Percentiles rank a stretch among this genome's conserved stretches.
phyloP scores from a whole-genome alignment of 169 alveolate genomes.

The Neospora caninum region DNA sequence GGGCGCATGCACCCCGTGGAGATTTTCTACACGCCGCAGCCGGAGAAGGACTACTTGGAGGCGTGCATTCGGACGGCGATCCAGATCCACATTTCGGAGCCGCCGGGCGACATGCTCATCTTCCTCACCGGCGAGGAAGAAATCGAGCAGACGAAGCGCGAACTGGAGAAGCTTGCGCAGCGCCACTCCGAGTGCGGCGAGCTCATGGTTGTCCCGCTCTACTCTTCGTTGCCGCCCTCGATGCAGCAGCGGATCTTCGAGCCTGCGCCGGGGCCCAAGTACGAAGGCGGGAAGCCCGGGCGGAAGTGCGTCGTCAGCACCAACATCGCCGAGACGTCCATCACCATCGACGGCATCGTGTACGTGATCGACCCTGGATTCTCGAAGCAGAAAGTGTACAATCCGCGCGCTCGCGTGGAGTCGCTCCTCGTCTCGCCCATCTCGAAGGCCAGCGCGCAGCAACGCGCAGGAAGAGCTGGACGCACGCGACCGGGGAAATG shows the following conservation, averaged over 20 bases:
- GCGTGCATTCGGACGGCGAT: conserved; percentile 96
- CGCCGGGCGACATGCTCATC: conserved; percentile 96
- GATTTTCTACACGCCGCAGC: conserved; percentile 91
- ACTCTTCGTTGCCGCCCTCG: conserved; percentile 96
- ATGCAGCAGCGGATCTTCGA: conserved; percentile 96
- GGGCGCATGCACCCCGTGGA: conserved; percentile 95
- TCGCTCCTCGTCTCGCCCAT: conserved; percentile 97
- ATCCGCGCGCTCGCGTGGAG: conserved; percentile 98
- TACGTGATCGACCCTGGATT: conserved; percentile 99
- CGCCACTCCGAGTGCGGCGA: conserved; percentile 59
- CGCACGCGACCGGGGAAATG: conserved; percentile 99
- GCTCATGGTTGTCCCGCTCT: conserved; percentile 77
- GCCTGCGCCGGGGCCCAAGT: conserved; percentile 93
- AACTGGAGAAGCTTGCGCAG: conserved; percentile 64
- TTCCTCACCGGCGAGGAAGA: conserved; percentile 96
- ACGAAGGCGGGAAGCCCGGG: conserved; percentile 91
- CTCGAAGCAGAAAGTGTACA: conserved; percentile 98
- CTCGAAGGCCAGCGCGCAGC: conserved; percentile 98
- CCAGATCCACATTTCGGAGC: conserved; percentile 95
- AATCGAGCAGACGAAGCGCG: conserved; percentile 82
- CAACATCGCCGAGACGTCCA: conserved; percentile 99
- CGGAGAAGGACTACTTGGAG: conserved; percentile 97
- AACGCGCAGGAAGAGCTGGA: conserved; percentile 99
- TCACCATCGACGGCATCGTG: conserved; percentile 99
- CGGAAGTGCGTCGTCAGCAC: conserved; percentile 94